Conservation (phyloP, 306 rosid genomes). For the Gastrolobium villosum region DNA sequence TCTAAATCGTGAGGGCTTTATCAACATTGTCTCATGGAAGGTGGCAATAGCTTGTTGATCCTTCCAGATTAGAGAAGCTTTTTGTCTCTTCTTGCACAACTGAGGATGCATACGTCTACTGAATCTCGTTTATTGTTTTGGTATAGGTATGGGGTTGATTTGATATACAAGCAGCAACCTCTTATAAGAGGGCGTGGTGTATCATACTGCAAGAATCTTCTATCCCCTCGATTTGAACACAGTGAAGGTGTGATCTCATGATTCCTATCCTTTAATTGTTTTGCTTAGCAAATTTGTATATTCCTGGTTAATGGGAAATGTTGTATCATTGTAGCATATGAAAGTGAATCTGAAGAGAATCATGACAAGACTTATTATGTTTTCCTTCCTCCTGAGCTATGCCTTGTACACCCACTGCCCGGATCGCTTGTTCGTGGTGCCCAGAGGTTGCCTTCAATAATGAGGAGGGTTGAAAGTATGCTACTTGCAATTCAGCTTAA, state of each 20-base stretch:
- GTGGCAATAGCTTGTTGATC: slow-evolving; percentile 56
- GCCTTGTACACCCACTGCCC: slow-evolving; percentile 91
- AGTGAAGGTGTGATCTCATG: slow-evolving; percentile 71
- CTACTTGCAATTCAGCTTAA: slow-evolving; percentile 91
- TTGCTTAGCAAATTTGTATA: slow-evolving; percentile 22
- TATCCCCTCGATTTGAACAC: slow-evolving; percentile 95
- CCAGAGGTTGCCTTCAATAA: slow-evolving; percentile 96
- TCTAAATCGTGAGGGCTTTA: slow-evolving; percentile 49
- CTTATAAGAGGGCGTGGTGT: slow-evolving; percentile 97
- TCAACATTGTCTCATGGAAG: slow-evolving; percentile 48
- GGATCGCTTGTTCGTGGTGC: slow-evolving; percentile 99
- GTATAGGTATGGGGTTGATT: slow-evolving; percentile 92
- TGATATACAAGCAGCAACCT: slow-evolving; percentile 89
- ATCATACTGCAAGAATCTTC: slow-evolving; percentile 97
- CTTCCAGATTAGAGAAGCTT: slow-evolving; percentile 73
- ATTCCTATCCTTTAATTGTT: slow-evolving; percentile 32
- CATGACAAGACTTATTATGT: slow-evolving; percentile 96
- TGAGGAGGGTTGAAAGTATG: slow-evolving; percentile 99
- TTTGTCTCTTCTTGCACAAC: slow-evolving; percentile 76
- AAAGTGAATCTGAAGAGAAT: slow-evolving; percentile 83
- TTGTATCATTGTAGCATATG: slow-evolving; percentile 59
- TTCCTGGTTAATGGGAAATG: slow-evolving; percentile 44
- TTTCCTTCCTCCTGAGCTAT: slow-evolving; percentile 95
- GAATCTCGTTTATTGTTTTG: slow-evolving; percentile 48
- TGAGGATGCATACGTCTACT: slow-evolving; percentile 77